Evolutionary conservation across 1,284 basidiomycete genomes (phyloP), one percentile per base, ranked within the genome.

Genomic region (Ceratobasidium sp.): DNA sequence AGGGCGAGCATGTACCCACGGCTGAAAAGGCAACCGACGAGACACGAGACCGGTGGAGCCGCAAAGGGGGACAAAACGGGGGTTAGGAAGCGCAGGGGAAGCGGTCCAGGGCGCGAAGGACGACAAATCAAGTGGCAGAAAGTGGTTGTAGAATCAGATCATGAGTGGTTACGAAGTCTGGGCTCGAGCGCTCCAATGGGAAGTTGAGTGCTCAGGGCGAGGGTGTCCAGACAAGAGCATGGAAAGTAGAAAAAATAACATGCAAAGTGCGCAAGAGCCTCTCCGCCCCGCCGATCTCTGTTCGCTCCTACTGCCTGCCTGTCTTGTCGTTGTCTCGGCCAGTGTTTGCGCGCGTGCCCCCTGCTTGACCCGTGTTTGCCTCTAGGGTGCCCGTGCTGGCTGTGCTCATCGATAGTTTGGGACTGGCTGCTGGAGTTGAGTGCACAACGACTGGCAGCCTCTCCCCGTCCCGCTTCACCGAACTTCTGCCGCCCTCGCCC

Each of bases 301-400:
- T 38, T 11, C 11, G 35, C 11, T 38, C 35, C 54, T 6, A 11
- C 58, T 23, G 58, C 2, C 5, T 16, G 13, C 26, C 58, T 46
- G 58, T 18, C n/a, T 50, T 16, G 43, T 9, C 6, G 43, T 18
- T 69, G 5, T 1, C 23, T 35, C 46, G 9, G 41, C 16, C n/a
- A 26, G 43, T 32, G 35, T 30, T 52, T 23, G 55, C 21, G 41
- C 58, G 58, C 58, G 58, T 50, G 61, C 30, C 35, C 3, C 49
- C 13, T 21, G 21, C 61, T 63, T 46, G 43, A 63, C 26, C 21
- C 46, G 49, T 67, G 50, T 67, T 67, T 67, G 49, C 26, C 4
- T 7, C 4, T 52, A 41, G 62, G 47, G 49, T 43, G 47, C 30
- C 50, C 49, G n/a, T 18, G 21, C 57, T 63, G 46, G 61, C 61